These are phyloP conservation scores for Thamnidium elegans DNA, from an alignment of 192 early-diverging fungal species.

Conservation along the genomic window DNA sequence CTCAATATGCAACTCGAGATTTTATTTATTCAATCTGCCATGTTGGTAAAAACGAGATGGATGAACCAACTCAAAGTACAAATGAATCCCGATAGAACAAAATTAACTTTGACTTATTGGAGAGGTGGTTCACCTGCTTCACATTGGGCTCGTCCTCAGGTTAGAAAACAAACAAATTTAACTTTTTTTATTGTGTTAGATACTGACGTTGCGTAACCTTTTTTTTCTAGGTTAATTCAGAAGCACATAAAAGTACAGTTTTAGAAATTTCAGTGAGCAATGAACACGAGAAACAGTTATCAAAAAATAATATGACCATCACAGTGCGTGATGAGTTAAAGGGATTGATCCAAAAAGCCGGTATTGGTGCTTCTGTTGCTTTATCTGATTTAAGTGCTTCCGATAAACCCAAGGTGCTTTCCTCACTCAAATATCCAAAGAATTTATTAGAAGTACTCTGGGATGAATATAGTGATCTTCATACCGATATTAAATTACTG, in stretches of 20 bases:
- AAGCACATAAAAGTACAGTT: constrained; percentile 13
- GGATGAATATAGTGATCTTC: constrained; percentile 23
- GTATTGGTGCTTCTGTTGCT: constrained; percentile 34
- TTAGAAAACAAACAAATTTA: background rate
- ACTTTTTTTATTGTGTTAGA: background rate
- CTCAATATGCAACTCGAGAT: constrained; percentile 67
- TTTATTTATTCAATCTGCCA: constrained; percentile 57
- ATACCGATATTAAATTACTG: constrained; percentile 14
- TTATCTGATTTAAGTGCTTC: constrained; percentile 16
- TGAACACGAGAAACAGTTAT: constrained; percentile 4
- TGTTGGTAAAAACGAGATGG: constrained; percentile 43
- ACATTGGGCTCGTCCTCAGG: constrained; percentile 28
- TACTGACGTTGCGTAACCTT: background rate
- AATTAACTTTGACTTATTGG: constrained; percentile 46
- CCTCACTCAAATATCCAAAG: constrained; percentile 46
- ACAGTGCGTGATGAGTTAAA: constrained; percentile 30
- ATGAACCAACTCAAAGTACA: constrained; percentile 46
- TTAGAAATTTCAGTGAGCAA: constrained; percentile 22
- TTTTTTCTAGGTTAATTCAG: background rate
- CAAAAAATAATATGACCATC: background rate
- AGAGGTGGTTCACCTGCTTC: constrained; percentile 19
- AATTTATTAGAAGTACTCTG: constrained; percentile 40
- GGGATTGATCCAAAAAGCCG: constrained; percentile 32
- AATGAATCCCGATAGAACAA: constrained; percentile 29
- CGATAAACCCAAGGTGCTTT: constrained; percentile 30